phyloP scores from a whole-genome alignment of 2,329 filamentous ascomycete species.

The Colletotrichum somersetense region DNA sequence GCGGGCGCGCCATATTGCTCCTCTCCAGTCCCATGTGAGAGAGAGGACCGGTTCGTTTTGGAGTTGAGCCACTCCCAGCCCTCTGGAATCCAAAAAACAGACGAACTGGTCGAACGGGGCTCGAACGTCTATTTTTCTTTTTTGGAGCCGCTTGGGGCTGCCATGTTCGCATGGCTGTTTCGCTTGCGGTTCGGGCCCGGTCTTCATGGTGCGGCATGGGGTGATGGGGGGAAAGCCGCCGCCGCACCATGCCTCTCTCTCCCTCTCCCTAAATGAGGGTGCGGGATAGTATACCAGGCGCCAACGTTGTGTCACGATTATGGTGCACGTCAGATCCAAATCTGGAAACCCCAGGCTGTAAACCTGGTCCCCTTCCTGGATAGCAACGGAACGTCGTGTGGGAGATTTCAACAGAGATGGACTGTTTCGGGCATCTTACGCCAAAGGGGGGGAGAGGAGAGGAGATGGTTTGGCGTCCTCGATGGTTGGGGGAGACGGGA shows the following conservation, averaged over 20 bases:
- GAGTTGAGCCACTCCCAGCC: neutral
- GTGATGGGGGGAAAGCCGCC: neutral
- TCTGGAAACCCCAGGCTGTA: neutral
- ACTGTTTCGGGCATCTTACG: neutral
- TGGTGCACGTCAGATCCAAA: constrained; percentile 20
- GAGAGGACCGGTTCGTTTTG: neutral
- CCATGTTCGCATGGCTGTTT: constrained; percentile 1
- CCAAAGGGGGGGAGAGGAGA: neutral
- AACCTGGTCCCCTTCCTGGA: neutral
- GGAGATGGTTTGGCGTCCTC: neutral
- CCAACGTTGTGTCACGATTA: constrained; percentile 18
- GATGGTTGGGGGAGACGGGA: neutral
- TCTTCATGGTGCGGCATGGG: constrained; percentile 32
- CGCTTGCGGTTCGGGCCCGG: constrained; percentile 7
- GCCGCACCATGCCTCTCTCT: constrained; percentile 24
- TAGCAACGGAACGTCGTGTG: neutral
- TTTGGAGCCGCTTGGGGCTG: constrained; percentile 2
- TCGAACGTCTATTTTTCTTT: neutral
- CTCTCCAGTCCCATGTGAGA: neutral
- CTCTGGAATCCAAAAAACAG: neutral
- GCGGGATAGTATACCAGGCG: constrained; percentile 18
- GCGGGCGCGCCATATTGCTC: neutral
- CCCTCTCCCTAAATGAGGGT: neutral
- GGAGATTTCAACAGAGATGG: neutral
- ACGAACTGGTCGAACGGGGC: neutral